Percentiles rank a stretch among this genome's conserved stretches.
phyloP scores from a whole-genome alignment of 1,139 yeast species.

The Pichia inconspicua region DNA sequence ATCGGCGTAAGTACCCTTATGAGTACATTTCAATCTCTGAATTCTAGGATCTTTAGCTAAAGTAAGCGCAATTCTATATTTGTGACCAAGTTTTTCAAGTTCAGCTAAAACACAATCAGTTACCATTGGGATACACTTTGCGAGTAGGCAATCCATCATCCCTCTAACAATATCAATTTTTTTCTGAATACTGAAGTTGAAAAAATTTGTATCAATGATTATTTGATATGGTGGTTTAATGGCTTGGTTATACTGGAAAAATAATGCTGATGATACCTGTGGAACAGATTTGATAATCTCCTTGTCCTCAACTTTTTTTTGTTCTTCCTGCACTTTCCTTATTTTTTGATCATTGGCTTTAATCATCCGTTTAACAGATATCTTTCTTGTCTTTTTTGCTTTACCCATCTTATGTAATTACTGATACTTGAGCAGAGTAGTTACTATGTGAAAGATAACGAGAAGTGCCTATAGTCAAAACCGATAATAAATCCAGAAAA shows the following conservation, averaged over 20 bases:
- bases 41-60: constrained; percentile 93
- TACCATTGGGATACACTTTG: constrained; percentile 89
- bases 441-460: not conserved
- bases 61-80: constrained; percentile 83
- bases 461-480: too few species aligned
- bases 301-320: constrained; percentile 46
- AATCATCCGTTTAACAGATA: constrained; percentile 83
- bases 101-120: constrained; percentile 99
- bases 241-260: constrained; percentile 89
- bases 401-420: constrained; percentile 63
- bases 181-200: constrained; percentile 91
- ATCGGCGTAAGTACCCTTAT: constrained; percentile 96
- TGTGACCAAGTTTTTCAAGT: constrained; percentile 90
- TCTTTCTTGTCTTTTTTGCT: constrained; percentile 93
- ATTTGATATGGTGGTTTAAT: constrained; percentile 96
- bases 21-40: constrained; percentile 78
- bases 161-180: constrained; percentile 89
- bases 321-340: constrained; percentile 33
- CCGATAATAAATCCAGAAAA: not conserved
- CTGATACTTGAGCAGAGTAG: not conserved
- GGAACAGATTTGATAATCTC: constrained; percentile 82
- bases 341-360: constrained; percentile 66
- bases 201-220: constrained; percentile 89
- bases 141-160: constrained; percentile 90
- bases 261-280: constrained; percentile 90